phyloP scores from a whole-genome alignment of 352 stramenopile species.

The Pythium phragmiticola region DNA sequence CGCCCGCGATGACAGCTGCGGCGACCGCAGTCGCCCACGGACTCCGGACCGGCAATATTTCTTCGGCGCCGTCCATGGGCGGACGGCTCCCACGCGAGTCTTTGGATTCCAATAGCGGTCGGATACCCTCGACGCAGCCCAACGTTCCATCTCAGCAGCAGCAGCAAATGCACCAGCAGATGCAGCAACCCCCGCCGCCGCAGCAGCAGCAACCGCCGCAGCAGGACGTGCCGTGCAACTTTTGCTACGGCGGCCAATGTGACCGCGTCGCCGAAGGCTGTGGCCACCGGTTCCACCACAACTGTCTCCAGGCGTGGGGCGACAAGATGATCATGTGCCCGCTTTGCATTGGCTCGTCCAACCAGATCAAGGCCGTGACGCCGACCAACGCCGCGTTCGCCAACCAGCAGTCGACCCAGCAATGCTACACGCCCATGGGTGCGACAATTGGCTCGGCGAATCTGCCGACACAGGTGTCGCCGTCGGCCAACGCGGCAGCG shows the following conservation, averaged over 20 bases:
- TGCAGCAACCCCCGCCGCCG: conserved; percentile 8
- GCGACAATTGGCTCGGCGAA: conserved; percentile 10
- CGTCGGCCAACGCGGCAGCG: not conserved
- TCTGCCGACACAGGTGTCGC: conserved; percentile 6
- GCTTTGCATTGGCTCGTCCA: conserved; percentile 18
- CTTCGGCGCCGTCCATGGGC: not conserved
- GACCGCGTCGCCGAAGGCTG: conserved; percentile 56
- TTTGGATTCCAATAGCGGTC: conserved; percentile 7
- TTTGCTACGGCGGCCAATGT: conserved; percentile 25
- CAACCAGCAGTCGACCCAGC: conserved; percentile 14
- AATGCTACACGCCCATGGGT: conserved; percentile 16
- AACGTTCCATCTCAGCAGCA: conserved; percentile 1
- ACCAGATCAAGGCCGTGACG: conserved; percentile 25
- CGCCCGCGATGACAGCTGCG: conserved; percentile 12
- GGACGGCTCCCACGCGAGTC: conserved; percentile 1
- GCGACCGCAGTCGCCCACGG: conserved; percentile 7
- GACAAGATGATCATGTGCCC: conserved; percentile 38
- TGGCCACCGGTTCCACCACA: conserved; percentile 67
- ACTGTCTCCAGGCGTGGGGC: conserved; percentile 68
- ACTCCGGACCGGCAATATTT: not conserved
- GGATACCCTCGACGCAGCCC: conserved; percentile 16
- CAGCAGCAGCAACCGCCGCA: conserved; percentile 20
- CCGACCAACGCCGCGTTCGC: conserved; percentile 28
- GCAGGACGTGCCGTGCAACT: conserved; percentile 28
- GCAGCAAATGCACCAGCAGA: conserved; percentile 6